phyloP scores from a whole-genome alignment of 164 flowering plant species.

The Vitis rotundifolia region DNA sequence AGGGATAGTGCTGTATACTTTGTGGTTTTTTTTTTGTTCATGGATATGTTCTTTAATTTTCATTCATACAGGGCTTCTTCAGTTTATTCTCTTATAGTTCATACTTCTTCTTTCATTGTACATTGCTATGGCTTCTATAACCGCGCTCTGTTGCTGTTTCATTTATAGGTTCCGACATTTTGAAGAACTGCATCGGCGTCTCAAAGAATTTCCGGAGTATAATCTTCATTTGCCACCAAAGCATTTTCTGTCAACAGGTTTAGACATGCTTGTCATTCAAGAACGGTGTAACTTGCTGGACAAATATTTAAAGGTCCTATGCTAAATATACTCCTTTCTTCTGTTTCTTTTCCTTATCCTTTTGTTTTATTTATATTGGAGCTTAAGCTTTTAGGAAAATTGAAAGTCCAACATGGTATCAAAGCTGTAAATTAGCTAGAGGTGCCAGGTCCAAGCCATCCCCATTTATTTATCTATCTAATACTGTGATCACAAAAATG shows the following conservation, averaged over 20 bases:
- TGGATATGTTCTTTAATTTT: not conserved
- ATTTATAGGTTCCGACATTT: constrained; percentile 84
- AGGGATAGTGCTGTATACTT: constrained; percentile 9
- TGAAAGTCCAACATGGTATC: too few species aligned
- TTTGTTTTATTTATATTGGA: too few species aligned
- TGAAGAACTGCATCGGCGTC: constrained; percentile 95
- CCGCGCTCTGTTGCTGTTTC: constrained; percentile 5
- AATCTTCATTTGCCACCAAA: constrained; percentile 98
- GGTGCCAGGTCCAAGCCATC: too few species aligned
- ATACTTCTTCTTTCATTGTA: not conserved
- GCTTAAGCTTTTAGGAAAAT: too few species aligned
- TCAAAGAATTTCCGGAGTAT: constrained; percentile 84
- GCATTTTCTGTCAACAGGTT: constrained; percentile 89
- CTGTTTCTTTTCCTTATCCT: not conserved
- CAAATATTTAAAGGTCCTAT: constrained; percentile 77
- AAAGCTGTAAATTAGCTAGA: too few species aligned
- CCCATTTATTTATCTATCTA: too few species aligned
- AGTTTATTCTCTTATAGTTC: not conserved
- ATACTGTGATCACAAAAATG: too few species aligned
- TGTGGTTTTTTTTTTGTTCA: constrained; percentile 9
- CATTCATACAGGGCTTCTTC: not conserved
- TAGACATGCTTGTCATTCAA: constrained; percentile 76
- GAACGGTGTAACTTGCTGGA: constrained; percentile 93
- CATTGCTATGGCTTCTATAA: not conserved
- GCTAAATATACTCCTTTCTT: not conserved